Evolutionary conservation across 192 early-diverging fungal genomes (phyloP).

Genomic region (Coemansia sp.): DNA sequence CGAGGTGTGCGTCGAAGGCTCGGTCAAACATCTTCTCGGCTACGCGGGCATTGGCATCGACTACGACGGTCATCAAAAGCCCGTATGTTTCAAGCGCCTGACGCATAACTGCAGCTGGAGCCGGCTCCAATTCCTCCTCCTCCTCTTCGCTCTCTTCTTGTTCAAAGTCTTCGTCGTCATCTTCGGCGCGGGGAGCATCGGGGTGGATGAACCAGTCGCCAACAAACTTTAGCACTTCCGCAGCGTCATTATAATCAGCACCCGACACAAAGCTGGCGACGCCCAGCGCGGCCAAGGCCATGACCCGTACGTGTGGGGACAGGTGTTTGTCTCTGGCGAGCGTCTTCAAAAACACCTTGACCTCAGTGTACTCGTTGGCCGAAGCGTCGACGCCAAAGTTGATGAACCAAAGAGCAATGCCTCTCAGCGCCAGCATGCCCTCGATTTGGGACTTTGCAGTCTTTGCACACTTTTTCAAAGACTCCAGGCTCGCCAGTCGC

Average conservation of each 20-base stretch:
- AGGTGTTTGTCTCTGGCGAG: constrained; percentile 9
- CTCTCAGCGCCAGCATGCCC: constrained; percentile 31
- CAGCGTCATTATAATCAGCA: constrained; percentile 38
- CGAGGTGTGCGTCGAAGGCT: constrained; percentile 49
- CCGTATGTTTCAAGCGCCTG: constrained; percentile 44
- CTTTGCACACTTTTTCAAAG: constrained; percentile 59
- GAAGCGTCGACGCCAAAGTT: constrained; percentile 41
- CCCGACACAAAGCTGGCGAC: constrained; percentile 49
- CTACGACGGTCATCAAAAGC: constrained; percentile 36
- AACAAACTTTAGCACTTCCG: constrained; percentile 24
- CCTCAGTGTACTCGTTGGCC: neutral
- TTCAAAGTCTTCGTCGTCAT: neutral
- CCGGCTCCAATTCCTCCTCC: neutral
- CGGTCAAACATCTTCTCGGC: constrained; percentile 38
- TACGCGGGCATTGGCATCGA: constrained; percentile 19
- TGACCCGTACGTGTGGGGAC: constrained; percentile 16
- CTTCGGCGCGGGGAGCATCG: neutral
- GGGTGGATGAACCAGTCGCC: constrained; percentile 15
- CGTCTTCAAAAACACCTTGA: constrained; percentile 13
- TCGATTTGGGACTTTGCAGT: constrained; percentile 35
- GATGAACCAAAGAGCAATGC: constrained; percentile 45
- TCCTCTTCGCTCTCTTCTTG: neutral
- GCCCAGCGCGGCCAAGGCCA: constrained; percentile 31
- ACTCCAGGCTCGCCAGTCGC: constrained; percentile 60
- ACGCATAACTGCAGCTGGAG: constrained; percentile 11